phyloP scores from a whole-genome alignment of 441 rosid species.

The Erodium texanum region DNA sequence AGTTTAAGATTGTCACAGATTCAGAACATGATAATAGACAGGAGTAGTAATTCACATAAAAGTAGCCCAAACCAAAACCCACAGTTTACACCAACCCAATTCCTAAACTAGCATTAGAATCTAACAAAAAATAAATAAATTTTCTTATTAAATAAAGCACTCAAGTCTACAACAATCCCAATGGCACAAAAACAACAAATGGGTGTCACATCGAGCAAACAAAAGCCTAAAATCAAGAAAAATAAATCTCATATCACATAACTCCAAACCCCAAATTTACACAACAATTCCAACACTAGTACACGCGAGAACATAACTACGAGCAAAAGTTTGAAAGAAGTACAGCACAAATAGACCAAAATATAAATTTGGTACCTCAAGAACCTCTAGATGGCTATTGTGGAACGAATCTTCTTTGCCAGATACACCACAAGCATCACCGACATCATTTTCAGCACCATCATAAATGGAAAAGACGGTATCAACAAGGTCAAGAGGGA shows the following conservation, averaged over 20 bases:
- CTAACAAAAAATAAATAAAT: neutral
- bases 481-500: slow-evolving; percentile 63
- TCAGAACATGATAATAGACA: neutral
- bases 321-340: neutral
- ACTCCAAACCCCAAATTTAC: slow-evolving; percentile 16
- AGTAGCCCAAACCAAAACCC: neutral
- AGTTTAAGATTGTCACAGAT: neutral
- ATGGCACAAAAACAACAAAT: slow-evolving; percentile 6
- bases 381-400: neutral
- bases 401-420: neutral
- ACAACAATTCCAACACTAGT: slow-evolving; percentile 15
- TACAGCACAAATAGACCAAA: slow-evolving; percentile 5
- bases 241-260: neutral
- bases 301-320: slow-evolving; percentile 9
- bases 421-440: slow-evolving; percentile 9
- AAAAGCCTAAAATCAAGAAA: slow-evolving; percentile 16
- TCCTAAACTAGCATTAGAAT: neutral
- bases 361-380: neutral
- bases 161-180: neutral
- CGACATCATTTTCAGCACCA: slow-evolving; percentile 23
- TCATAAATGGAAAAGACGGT: slow-evolving; percentile 64
- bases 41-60: neutral
- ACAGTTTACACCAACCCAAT: neutral
- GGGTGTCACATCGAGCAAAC: slow-evolving; percentile 11
- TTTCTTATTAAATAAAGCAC: neutral